Evolutionary conservation across 371 early-diverging fungal species (phyloP), one percentile per base, ranked within the genome.

Genomic region (Mucor plumbeus): DNA sequence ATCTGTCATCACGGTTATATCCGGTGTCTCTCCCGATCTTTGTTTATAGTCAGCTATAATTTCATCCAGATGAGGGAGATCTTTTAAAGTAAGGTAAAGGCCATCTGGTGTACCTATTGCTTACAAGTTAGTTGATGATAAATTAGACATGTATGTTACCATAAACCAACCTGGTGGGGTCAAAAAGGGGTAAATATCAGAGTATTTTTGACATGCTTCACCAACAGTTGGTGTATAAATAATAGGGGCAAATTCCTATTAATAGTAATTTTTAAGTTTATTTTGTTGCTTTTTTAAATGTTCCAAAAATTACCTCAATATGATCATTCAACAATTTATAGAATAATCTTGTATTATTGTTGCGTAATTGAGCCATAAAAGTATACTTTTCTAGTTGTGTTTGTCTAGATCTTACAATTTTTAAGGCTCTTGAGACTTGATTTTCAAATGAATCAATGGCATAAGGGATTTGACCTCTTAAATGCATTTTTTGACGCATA

Each of bases 211-310:
- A 77, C 97, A 97, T 6, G 95, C 97, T 63, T 91, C 84, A 59
- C 95, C 96, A 21, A 96, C 95, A 15, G 94, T 93, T 36, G 96
- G 97, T 13, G 96, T 97, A 80, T 97, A 96, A 68, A 96, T 94
- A 61, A 92, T 74, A 8, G 92, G 92, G 9, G 92, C 84, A 17
- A 90, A 82, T 80, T 91, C 92, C 87, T 89, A 77, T 34, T 61
- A 40, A 43, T 35, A 57, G 63, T 21, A 62, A 57, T 56, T 6
- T 65, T 53, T 54, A 40, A 38, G 44, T 19, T 50, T 53, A 19
- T 4, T 36, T 3, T 43, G 38, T 17, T 21, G 10, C 19, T 38
- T 59, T 57, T 53, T 53, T 34, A 57, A 39, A 57, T 14, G 5
- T 13, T 36, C 11, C 48, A 1, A 26, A 41, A 47, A 64, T 69